phyloP scores from a whole-genome alignment of 169 alveolate genomes.

The Cryptosporidium canis region DNA sequence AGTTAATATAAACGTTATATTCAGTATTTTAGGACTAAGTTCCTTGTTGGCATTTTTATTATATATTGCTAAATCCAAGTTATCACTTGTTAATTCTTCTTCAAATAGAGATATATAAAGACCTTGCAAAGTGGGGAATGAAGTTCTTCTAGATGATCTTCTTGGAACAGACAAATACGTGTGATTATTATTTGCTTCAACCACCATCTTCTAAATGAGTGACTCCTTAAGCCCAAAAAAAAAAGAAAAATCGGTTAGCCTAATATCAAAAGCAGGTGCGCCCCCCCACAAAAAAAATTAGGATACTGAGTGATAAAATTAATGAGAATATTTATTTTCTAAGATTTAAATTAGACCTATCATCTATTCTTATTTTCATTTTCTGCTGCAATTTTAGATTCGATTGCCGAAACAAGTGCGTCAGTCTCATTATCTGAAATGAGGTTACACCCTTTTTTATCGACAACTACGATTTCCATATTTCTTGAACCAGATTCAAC shows the following conservation, averaged over 20 bases:
- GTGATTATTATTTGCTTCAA: background rate
- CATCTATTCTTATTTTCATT: conserved; percentile 23
- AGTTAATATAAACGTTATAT: background rate
- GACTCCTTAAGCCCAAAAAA: background rate
- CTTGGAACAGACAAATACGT: conserved; percentile 25
- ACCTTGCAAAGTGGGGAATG: conserved; percentile 72
- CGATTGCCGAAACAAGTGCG: conserved; percentile 19
- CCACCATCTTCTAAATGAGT: background rate
- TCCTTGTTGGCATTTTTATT: background rate
- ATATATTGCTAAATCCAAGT: background rate
- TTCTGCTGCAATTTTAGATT: conserved; percentile 25
- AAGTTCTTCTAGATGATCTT: conserved; percentile 69
- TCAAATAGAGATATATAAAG: conserved; percentile 52
- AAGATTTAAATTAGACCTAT: conserved; percentile 5
- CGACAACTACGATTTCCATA: conserved; percentile 48
- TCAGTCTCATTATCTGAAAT: conserved; percentile 26
- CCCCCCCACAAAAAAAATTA: background rate
- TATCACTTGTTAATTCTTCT: conserved; percentile 35
- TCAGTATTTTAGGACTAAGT: conserved; percentile 12
- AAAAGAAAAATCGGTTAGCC: background rate
- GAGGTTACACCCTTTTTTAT: conserved; percentile 56
- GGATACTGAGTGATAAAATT: background rate
- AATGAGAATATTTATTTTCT: background rate
- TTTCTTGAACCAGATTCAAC: conserved; percentile 67
- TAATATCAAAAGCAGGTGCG: background rate